Percentiles rank a stretch among this genome's conserved stretches.
phyloP scores from a whole-genome alignment of 345 rosid genomes.

The Kandelia obovata region DNA sequence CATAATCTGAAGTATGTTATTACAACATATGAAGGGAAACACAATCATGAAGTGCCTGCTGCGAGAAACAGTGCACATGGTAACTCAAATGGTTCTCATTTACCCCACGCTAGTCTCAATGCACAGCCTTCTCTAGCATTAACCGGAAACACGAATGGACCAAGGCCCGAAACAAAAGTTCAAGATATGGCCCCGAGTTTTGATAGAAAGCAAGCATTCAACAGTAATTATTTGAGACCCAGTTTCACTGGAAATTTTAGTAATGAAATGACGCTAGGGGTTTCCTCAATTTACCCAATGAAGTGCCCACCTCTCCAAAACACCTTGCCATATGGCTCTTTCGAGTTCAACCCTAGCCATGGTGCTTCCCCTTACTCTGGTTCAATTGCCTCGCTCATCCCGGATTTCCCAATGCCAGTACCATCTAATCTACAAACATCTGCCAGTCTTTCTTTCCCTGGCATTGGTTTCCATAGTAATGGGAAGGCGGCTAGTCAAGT shows the following conservation, averaged over 20 bases:
- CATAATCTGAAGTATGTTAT: constrained; percentile 52
- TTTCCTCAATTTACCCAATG: constrained; percentile 42
- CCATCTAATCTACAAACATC: constrained; percentile 31
- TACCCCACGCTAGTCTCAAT: constrained; percentile 27
- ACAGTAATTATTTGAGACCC: constrained; percentile 33
- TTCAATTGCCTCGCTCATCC: constrained; percentile 31
- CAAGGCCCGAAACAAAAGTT: constrained; percentile 39
- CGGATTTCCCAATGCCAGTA: constrained; percentile 42
- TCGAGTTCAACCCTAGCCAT: constrained; percentile 30
- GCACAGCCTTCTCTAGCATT: constrained; percentile 28
- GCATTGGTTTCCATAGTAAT: constrained; percentile 23
- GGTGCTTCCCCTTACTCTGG: constrained; percentile 30
- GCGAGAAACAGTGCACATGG: constrained; percentile 67
- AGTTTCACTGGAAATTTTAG: constrained; percentile 35
- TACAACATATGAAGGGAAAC: constrained; percentile 66
- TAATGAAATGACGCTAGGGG: constrained; percentile 43
- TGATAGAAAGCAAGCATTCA: constrained; percentile 39
- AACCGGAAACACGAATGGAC: constrained; percentile 24
- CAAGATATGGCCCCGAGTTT: constrained; percentile 35
- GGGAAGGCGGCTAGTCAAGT: constrained; percentile 20
- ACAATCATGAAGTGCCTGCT: constrained; percentile 69
- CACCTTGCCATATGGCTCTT: constrained; percentile 29
- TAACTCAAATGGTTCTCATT: constrained; percentile 26
- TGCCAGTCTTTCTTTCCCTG: constrained; percentile 27
- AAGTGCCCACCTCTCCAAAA: constrained; percentile 41